Base-by-base conservation (phyloP, 176 grass and related monocot genomes). In the Aegilops bicornis region DNA sequence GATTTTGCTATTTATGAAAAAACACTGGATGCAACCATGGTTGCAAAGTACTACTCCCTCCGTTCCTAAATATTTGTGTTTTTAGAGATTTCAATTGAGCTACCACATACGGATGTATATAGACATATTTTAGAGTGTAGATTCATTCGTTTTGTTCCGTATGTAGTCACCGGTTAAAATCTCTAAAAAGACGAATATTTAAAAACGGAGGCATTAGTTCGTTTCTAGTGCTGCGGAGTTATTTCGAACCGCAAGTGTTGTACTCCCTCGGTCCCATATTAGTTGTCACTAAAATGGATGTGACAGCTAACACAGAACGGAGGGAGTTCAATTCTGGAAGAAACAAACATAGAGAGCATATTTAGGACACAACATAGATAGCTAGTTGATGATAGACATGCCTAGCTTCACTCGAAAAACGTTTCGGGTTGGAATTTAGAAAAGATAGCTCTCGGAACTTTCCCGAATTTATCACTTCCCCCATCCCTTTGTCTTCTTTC, bases 381-480 rank as follows among this genome's bases (percentile, higher is more conserved):
- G 24, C 67, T 24, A 63, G 25, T 36, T 70, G 36, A 32, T 87
- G 69, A 36, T 81, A 80, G 30, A 16, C 68, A 68, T 37, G 68
- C 16, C 50, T 75, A 77, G 50, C 50, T 77, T 78, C 59, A 45
- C 24, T 66, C 54, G 66, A 35, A 59, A 42, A 4, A 35, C 32
- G 61, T 39, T 16, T 85, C 40, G 48, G 12, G 48, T 69, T 76
- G 65, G 20, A 33, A 67, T 8, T 82, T 24, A 37, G 23, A 73
- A 82, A 84, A 64, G 24, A 65, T 45, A 6, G 69, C 59, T 12
- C 33, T 37, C 81, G 64, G 40, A 91, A 82, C 56, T 88, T 91
- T 78, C 64, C 31, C 82, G 64, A 78, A 47, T 82, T 66, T 72
- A 64, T 72, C 54, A 40, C 70, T 85, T 64, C 22, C 43, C 24